phyloP scores from a whole-genome alignment of 371 early-diverging fungal genomes.

The Mucor irregularis region DNA sequence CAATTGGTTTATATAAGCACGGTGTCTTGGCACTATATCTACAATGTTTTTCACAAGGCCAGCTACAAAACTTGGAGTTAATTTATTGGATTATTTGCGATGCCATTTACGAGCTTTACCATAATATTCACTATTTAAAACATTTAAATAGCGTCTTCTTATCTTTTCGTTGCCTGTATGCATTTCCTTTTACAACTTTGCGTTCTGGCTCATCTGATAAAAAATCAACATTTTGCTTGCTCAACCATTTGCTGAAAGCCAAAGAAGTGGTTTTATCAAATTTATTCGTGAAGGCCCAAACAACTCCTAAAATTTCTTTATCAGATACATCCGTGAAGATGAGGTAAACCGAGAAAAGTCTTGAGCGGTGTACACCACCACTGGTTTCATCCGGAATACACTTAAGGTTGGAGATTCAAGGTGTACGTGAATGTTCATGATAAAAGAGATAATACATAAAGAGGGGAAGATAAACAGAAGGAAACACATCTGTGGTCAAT shows the following conservation, averaged over 20 bases:
- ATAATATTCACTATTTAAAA: not conserved
- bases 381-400: no score
- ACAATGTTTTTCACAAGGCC: conserved; percentile 14
- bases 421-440: no score
- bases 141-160: conserved; percentile 2
- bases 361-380: no score
- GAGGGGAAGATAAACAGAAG: no score
- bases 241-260: conserved; percentile 13
- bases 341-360: no score
- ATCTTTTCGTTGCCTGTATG: no score
- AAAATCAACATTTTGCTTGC: no score
- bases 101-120: conserved; percentile 15
- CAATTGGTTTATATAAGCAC: conserved; percentile 10
- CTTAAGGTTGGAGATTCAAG: no score
- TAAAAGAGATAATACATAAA: no score
- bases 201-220: conserved; percentile 7
- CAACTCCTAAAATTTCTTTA: conserved; percentile 6
- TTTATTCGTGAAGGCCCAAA: conserved; percentile 6
- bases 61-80: conserved; percentile 15
- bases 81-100: conserved; percentile 4
- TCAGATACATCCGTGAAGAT: no score
- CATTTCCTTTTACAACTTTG: conserved; percentile 7
- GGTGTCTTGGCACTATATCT: conserved; percentile 3
- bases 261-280: conserved; percentile 10
- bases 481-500: no score